phyloP scores from a whole-genome alignment of 352 stramenopile genomes.

The Thalassiosira exigua region DNA sequence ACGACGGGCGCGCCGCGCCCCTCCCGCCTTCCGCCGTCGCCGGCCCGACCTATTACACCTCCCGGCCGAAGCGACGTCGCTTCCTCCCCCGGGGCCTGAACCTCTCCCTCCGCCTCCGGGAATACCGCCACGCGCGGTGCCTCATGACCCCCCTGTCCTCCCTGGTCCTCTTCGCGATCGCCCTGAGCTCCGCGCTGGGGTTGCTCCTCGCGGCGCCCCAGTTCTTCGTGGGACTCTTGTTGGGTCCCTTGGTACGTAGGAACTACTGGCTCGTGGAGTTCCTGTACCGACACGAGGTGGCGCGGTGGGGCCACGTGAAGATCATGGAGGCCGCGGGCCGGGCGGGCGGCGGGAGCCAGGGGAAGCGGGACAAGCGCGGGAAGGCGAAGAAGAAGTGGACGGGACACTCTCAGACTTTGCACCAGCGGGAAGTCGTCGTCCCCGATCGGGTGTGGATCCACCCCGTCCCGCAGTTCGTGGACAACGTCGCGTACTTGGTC shows the following conservation, averaged over 20 bases:
- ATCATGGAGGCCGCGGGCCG: constrained; percentile 46
- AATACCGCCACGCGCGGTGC: constrained; percentile 72
- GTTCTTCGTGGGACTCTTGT: constrained; percentile 70
- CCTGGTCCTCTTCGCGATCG: constrained; percentile 57
- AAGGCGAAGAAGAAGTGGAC: constrained; percentile 11
- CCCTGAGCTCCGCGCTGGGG: constrained; percentile 53
- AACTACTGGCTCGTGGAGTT: constrained; percentile 77
- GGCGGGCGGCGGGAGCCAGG: constrained; percentile 11
- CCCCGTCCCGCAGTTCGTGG: constrained; percentile 71
- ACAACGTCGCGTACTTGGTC: constrained; percentile 79
- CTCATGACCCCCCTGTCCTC: constrained; percentile 70
- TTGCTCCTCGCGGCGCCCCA: constrained; percentile 64
- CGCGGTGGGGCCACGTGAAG: constrained; percentile 69
- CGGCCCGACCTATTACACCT: too few relatives aligned
- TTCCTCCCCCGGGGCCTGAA: constrained; percentile 9
- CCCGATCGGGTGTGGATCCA: constrained; percentile 73
- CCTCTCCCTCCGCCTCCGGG: constrained; percentile 37
- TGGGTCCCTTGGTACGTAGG: constrained; percentile 60
- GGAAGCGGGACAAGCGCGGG: constrained; percentile 46
- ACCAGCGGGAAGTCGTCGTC: constrained; percentile 70
- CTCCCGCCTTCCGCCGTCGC: too few relatives aligned
- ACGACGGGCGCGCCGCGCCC: too few relatives aligned
- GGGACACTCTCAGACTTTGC: constrained; percentile 72
- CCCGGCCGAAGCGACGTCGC: neutral
- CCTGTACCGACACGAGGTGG: constrained; percentile 69